These are phyloP conservation scores for Periconia sp. DNA, from an alignment of 2,329 filamentous ascomycete species.

Conservation along the genomic window DNA sequence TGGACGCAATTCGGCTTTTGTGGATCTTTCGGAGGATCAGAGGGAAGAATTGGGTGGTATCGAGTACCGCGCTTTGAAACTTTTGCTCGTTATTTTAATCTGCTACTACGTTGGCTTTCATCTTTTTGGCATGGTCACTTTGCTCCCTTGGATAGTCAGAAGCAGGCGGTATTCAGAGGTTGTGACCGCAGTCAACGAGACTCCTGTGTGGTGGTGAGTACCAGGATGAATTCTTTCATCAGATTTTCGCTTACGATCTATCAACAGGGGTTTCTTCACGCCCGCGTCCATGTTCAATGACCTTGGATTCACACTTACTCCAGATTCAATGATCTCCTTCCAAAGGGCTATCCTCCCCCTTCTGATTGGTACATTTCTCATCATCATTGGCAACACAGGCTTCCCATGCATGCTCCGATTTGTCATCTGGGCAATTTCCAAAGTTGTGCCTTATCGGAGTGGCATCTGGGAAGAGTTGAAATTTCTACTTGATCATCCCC, in stretches of 20 bases:
- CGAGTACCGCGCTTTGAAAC: slow-evolving; percentile 90
- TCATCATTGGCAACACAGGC: slow-evolving; percentile 92
- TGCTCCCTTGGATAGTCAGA: slow-evolving; percentile 79
- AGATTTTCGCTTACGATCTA: slow-evolving; percentile 4
- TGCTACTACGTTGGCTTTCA: slow-evolving; percentile 84
- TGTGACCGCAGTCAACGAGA: slow-evolving; percentile 64
- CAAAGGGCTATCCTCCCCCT: slow-evolving; percentile 74
- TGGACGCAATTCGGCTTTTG: slow-evolving; percentile 88
- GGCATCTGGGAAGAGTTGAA: slow-evolving; percentile 85
- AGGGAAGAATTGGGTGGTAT: slow-evolving; percentile 94
- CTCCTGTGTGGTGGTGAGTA: slow-evolving; percentile 74
- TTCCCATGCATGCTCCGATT: slow-evolving; percentile 95
- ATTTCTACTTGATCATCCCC: slow-evolving; percentile 91
- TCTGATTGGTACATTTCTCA: slow-evolving; percentile 78
- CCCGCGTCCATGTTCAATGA: slow-evolving; percentile 89
- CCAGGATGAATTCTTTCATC: background rate
- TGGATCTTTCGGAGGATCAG: slow-evolving; percentile 85
- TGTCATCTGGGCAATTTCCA: slow-evolving; percentile 81
- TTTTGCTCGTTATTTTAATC: slow-evolving; percentile 75
- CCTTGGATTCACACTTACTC: slow-evolving; percentile 87
- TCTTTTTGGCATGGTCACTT: slow-evolving; percentile 69
- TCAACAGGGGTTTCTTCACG: slow-evolving; percentile 72
- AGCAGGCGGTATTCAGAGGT: slow-evolving; percentile 60
- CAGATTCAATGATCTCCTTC: slow-evolving; percentile 93
- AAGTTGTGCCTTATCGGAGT: slow-evolving; percentile 64